Evolutionary conservation across 2,329 filamentous ascomycete genomes (phyloP).

Genomic region (Neopestalotiopsis sp.): DNA sequence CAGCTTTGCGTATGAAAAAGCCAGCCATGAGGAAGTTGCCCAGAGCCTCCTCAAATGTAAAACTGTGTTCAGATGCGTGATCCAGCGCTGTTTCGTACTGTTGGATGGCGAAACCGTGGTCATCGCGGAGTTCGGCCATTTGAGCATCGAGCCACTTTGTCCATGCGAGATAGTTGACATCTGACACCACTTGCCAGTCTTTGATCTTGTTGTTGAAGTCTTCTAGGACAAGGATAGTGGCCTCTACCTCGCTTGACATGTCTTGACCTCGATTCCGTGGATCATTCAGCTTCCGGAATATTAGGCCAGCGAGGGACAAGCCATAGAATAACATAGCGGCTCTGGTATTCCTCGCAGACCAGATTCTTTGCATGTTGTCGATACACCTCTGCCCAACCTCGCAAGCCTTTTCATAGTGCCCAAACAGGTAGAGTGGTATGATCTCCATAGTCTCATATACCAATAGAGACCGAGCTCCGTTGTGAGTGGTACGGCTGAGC

Average conservation of each 20-base stretch:
- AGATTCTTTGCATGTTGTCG: slow-evolving; percentile 53
- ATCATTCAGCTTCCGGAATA: slow-evolving; percentile 55
- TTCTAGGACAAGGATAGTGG: slow-evolving; percentile 58
- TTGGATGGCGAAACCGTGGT: slow-evolving; percentile 63
- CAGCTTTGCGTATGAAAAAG: slow-evolving; percentile 68
- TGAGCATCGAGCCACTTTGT: slow-evolving; percentile 72
- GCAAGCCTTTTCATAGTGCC: slow-evolving; percentile 64
- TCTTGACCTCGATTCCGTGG: slow-evolving; percentile 48
- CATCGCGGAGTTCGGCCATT: slow-evolving; percentile 63
- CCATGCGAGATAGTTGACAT: slow-evolving; percentile 76
- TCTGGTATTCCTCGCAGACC: slow-evolving; percentile 64
- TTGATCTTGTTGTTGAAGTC: slow-evolving; percentile 65
- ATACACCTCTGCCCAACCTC: slow-evolving; percentile 59
- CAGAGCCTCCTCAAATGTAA: slow-evolving; percentile 74
- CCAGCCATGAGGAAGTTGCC: slow-evolving; percentile 77
- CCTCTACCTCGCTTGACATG: slow-evolving; percentile 46
- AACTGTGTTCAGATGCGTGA: slow-evolving; percentile 70
- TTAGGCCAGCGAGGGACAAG: slow-evolving; percentile 57
- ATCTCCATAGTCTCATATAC: slow-evolving; percentile 73
- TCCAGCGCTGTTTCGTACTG: slow-evolving; percentile 75
- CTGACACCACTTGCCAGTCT: slow-evolving; percentile 66
- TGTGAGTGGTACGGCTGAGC: slow-evolving; percentile 55
- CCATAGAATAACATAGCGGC: slow-evolving; percentile 65
- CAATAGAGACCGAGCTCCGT: slow-evolving; percentile 67
- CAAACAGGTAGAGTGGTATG: slow-evolving; percentile 66